Base-by-base conservation (phyloP, 345 rosid species). In the Pistacia atlantica region DNA sequence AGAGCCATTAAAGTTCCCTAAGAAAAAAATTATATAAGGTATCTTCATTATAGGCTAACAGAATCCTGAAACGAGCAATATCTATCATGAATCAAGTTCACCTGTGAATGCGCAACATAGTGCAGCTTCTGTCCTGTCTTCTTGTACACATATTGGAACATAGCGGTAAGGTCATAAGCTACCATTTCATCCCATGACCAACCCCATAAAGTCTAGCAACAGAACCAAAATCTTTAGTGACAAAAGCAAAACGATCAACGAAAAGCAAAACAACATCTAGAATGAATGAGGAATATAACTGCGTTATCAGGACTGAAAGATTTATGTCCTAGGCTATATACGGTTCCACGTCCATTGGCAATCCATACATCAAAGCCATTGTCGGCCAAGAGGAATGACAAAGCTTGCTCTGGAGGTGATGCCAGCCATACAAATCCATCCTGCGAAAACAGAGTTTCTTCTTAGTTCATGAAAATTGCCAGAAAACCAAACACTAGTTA, bases 171-270 rank as follows among this genome's bases (percentile, higher is more conserved):
- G 67, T 90, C 92, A 67, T 63, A 80, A 4, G 86, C 67, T n/a
- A 65, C 85, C 58, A 87, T 31, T 76, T 86, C 87, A 37, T 90
- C 89, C 92, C 92, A 87, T 0, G 94, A 75, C 94, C 94, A 90
- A 28, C 78, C 75, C 90, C 94, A 88, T 14, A 73, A 88, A 9
- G 80, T 84, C 94, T 88, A 58, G 31, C 16, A 45, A 51, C 57
- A n/a, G 90, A 87, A 69, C 16, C 17, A 54, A 54, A 54, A 54
- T 54, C 28, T 61, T 35, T 14, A 62, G 8, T 20, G 45, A 13
- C 4, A 2, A n/a, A 37, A 51, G 12, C 11, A 22, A 55, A 3
- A 18, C 7, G 8, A 28, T 61, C 55, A 38, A 61, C 20, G 17
- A 12, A 54, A 28, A 51, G 25, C 59, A 14, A 67, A 55, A 1